Percentiles rank a stretch among this genome's conserved stretches.
These are phyloP conservation scores for Parathielavia appendiculata DNA, from an alignment of 495 filamentous ascomycete species.

Conservation along the genomic window DNA sequence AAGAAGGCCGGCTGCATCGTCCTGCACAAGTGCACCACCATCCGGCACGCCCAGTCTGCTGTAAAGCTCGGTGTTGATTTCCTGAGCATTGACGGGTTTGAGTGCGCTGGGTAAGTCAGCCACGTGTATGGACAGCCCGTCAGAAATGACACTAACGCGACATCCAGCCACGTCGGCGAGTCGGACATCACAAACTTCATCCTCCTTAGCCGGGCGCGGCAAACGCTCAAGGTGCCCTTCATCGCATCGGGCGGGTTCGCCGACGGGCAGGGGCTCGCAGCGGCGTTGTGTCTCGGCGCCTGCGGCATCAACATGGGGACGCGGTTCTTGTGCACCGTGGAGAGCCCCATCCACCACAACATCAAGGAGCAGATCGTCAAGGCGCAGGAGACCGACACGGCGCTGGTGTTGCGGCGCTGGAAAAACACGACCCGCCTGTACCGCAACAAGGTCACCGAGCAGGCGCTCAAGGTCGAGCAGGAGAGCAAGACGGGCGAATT, in stretches of 20 bases:
- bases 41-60: conserved; percentile 86
- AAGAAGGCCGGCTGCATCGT: conserved; percentile 75
- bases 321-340: conserved; percentile 87
- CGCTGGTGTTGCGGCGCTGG: conserved; percentile 84
- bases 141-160: not conserved
- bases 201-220: conserved; percentile 76
- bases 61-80: conserved; percentile 96
- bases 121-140: not conserved
- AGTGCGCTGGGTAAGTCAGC: conserved; percentile 78
- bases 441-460: conserved; percentile 77
- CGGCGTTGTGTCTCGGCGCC: conserved; percentile 83
- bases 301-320: conserved; percentile 98
- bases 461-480: conserved; percentile 75
- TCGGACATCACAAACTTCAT: conserved; percentile 98
- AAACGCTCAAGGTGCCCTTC: conserved; percentile 81
- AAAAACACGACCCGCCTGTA: conserved; percentile 86
- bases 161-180: conserved; percentile 68
- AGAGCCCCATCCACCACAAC: conserved; percentile 86
- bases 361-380: conserved; percentile 90
- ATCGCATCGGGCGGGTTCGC: conserved; percentile 95
- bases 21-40: conserved; percentile 96
- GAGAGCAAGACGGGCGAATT: conserved; percentile 88
- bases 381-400: conserved; percentile 84
- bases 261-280: conserved; percentile 89
- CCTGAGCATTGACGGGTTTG: conserved; percentile 92